Evolutionary conservation across 768 basidiomycete genomes (phyloP), one percentile per base, ranked within the genome.

Genomic region (Daedaleopsis sinensis): DNA sequence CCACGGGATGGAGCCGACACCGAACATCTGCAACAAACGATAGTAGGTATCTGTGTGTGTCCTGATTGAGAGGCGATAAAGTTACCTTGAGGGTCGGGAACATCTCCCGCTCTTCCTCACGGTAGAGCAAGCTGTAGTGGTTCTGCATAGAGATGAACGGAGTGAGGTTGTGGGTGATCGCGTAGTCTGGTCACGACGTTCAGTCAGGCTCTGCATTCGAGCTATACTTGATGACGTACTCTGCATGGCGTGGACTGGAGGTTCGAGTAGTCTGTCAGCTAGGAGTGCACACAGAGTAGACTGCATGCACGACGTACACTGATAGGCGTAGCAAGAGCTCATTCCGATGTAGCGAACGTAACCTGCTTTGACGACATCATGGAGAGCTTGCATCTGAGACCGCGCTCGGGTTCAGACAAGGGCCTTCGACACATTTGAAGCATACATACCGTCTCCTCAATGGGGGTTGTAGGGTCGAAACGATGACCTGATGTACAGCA

Each of bases 71-170:
- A 47, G 32, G 27, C 13, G 27, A 42, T 68, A 52, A 27, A 57
- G 39, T 16, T 10, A 75, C 73, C 65, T 76, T 72, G 46, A 80
- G 72, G 4, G 76, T 76, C 0, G 86, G 85, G 63, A 84, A 79
- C 81, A 83, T 82, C 66, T 83, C 82, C 18, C 79, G 77, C 67
- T 84, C 86, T 68, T 88, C 86, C 68, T 87, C 86, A 46, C 85
- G 80, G 67, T 87, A 87, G 39, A 84, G 48, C 6, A 84, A 75
- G 59, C 70, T 80, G 68, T 87, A 81, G 62, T 83, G 80, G 71
- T 87, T 85, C 70, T 87, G 86, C 86, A 87, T 87, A 11, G 82
- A 82, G 71, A 86, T 82, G 73, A 87, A 86, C 6, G 80, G 82
- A 8, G 81, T 82, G 37, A 75, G 68, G 49, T 73, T 71, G 66